Evolutionary conservation across 2,329 filamentous ascomycete species (phyloP).

Genomic region (Septoria linicola): DNA sequence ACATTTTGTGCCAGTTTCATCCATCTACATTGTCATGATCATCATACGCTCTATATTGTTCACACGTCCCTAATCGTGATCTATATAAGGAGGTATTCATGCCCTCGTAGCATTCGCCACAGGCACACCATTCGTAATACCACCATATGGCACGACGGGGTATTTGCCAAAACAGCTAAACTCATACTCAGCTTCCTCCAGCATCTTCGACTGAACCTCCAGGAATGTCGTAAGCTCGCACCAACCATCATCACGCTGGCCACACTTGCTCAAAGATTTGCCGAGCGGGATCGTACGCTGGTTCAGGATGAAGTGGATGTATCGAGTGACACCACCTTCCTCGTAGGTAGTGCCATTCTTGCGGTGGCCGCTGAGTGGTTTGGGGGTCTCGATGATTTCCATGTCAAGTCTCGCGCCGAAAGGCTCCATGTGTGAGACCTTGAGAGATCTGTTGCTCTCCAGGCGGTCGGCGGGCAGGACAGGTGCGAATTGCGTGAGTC

Average conservation of each 20-base stretch:
- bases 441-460: conserved; percentile 58
- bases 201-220: conserved; percentile 58
- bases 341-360: conserved; percentile 49
- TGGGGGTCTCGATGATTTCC: conserved; percentile 68
- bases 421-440: conserved; percentile 66
- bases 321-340: conserved; percentile 55
- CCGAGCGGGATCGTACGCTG: conserved; percentile 67
- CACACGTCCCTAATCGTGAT: no score
- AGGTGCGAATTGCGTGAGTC: conserved; percentile 66
- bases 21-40: no score
- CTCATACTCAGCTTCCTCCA: conserved; percentile 56
- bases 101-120: conserved; percentile 5
- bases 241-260: conserved; percentile 69
- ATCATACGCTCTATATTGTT: no score
- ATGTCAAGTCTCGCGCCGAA: conserved; percentile 73
- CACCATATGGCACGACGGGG: conserved; percentile 49
- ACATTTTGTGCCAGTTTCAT: no score
- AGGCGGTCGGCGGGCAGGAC: conserved; percentile 58
- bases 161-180: conserved; percentile 65
- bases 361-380: conserved; percentile 59
- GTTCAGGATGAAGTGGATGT: conserved; percentile 73
- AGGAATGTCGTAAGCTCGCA: conserved; percentile 71
- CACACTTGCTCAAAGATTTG: conserved; percentile 64
- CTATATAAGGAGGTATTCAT: no score
- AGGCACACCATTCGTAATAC: conserved; percentile 53